Percentiles rank a stretch among this genome's conserved stretches.
These are phyloP conservation scores for Mycena indigotica DNA, from an alignment of 768 basidiomycete species.

Conservation along the genomic window DNA sequence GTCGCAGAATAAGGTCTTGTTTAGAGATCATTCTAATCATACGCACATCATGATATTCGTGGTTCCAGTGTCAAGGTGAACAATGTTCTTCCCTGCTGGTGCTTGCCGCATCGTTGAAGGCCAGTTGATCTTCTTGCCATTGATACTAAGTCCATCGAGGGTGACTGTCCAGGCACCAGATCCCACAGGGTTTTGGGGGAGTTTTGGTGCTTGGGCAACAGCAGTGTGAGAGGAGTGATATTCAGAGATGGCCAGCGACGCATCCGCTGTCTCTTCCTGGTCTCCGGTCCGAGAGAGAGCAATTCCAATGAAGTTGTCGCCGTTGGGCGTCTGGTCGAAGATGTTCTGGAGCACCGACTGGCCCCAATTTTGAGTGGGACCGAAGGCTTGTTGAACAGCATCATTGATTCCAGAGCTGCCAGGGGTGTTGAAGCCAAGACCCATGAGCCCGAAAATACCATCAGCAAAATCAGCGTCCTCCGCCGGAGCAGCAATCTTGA, in stretches of 20 bases:
- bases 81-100: constrained; percentile 17
- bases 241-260: constrained; percentile 20
- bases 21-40: too few species aligned
- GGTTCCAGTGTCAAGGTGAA: constrained; percentile 14
- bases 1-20: too few species aligned
- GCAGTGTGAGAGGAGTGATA: constrained; percentile 16
- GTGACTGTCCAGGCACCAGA: constrained; percentile 19
- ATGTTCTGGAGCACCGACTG: constrained; percentile 20
- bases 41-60: not conserved
- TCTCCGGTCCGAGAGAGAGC: constrained; percentile 19
- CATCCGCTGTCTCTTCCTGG: constrained; percentile 15
- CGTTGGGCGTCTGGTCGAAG: constrained; percentile 8
- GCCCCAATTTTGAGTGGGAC: constrained; percentile 4
- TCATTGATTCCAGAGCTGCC: constrained; percentile 15
- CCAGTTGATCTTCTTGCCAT: constrained; percentile 18
- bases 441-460: constrained; percentile 18
- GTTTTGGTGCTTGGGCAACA: constrained; percentile 14
- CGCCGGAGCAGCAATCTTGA: constrained; percentile 3
- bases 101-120: constrained; percentile 6
- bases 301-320: constrained; percentile 17
- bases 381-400: constrained; percentile 9
- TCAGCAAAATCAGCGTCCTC: constrained; percentile 12
- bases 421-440: constrained; percentile 18
- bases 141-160: constrained; percentile 9
- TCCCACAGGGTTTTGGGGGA: constrained; percentile 11